Evolutionary conservation across 441 rosid species (phyloP), one percentile per base, ranked within the genome.

Genomic region (Theobroma grandiflorum): DNA sequence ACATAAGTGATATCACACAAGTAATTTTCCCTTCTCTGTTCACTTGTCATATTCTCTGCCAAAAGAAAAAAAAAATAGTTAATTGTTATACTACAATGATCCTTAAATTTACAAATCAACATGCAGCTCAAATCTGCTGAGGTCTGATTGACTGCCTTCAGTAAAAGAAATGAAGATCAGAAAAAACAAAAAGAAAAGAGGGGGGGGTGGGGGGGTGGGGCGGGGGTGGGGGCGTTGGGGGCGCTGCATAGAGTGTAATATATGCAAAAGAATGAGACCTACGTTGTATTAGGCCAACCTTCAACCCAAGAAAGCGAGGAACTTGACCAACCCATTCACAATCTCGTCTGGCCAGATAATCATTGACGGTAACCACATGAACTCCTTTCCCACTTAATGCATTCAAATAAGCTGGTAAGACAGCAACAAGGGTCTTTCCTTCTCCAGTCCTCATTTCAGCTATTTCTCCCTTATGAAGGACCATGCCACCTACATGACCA

Each of bases 241-340:
- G 11, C 2, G 47, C 12, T n/a, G 6, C 0, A 5, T 18, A 55
- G 31, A 6, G 35, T 15, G 35, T 16, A 37, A 15, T 11, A 55
- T 59, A 37, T 37, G n/a, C 71, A 33, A 57, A 83, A 84, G 91
- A 86, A 88, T 57, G 86, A 79, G 82, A 92, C 98, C 84, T 93
- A 93, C 98, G 98, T 84, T 96, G 98, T 91, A 96, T 96, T 81
- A 96, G 88, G 90, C 99, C 99, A 90, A 96, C 99, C 93, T 92
- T 94, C 95, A 96, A 83, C 82, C 99, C 99, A 68, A 96, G 98
- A 84, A 96, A 96, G 22, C 99, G 91, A 50, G 98, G 98, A 87
- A 96, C 98, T 88, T 96, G 99, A 59, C 99, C 99, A 87, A 96
- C 98, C 99, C 99, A 94, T 83, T 96, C 99, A 80, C 98, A 96